A percentile compares a stretch with the other conserved stretches of the same genome.
Evolutionary conservation across 352 stramenopile species (phyloP).

Genomic region (Globisporangium canariense): DNA sequence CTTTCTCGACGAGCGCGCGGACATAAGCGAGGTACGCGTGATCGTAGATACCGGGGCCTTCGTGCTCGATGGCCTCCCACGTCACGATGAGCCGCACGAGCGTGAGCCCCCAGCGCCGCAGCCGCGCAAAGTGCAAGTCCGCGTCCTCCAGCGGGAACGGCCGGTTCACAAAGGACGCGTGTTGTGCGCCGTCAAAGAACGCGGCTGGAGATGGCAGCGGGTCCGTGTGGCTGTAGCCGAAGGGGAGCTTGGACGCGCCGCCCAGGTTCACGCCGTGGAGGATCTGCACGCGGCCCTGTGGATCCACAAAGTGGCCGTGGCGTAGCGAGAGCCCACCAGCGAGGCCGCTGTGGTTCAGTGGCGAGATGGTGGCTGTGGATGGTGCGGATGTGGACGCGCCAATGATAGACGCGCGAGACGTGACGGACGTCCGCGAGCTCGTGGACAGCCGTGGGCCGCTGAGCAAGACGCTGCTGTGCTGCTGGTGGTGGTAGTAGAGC

Average conservation of each 20-base stretch:
- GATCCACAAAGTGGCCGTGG: slow-evolving; percentile 82
- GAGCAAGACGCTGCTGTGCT: not conserved
- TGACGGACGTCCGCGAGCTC: slow-evolving; percentile 6
- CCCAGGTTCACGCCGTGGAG: slow-evolving; percentile 87
- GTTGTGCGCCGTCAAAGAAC: slow-evolving; percentile 51
- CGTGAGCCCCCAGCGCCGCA: slow-evolving; percentile 83
- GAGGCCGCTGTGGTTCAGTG: slow-evolving; percentile 14
- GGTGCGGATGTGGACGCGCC: not conserved
- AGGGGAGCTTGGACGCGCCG: slow-evolving; percentile 85
- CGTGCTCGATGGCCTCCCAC: slow-evolving; percentile 90
- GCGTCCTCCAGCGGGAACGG: slow-evolving; percentile 86
- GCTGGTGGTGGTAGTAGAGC: too few species aligned
- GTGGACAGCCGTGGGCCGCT: slow-evolving; percentile 13
- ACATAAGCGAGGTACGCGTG: slow-evolving; percentile 83
- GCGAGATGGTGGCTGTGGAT: not conserved
- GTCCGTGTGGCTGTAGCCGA: slow-evolving; percentile 50
- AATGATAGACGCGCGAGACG: not conserved
- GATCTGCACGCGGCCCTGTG: slow-evolving; percentile 62
- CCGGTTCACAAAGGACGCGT: slow-evolving; percentile 74
- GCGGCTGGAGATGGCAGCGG: slow-evolving; percentile 16
- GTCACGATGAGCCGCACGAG: slow-evolving; percentile 84
- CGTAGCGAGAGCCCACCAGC: slow-evolving; percentile 35
- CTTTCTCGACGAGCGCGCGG: slow-evolving; percentile 50
- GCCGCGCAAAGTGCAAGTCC: slow-evolving; percentile 64
- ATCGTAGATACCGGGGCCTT: slow-evolving; percentile 80